phyloP scores from a whole-genome alignment of 768 basidiomycete genomes.

The Pleurotus tuoliensis region DNA sequence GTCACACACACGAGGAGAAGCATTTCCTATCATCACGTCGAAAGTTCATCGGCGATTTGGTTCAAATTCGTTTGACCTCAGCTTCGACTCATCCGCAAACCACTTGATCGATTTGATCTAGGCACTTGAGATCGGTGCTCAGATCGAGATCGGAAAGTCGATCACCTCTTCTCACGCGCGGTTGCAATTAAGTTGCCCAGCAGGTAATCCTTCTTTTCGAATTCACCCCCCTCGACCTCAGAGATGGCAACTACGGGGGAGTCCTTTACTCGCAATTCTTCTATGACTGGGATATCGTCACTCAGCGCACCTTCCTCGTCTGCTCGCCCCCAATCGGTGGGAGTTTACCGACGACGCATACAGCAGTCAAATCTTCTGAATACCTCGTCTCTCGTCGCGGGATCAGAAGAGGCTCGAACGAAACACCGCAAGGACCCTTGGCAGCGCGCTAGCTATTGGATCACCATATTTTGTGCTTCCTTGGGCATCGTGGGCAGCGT shows the following conservation, averaged over 20 bases:
- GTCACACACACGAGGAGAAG: neutral
- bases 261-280: neutral
- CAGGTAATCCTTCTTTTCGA: too few relatives aligned
- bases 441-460: slow-evolving; percentile 7
- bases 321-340: neutral
- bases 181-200: neutral
- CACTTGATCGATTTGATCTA: slow-evolving; percentile 1
- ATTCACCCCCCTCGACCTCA: neutral
- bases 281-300: neutral
- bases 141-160: neutral
- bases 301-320: neutral
- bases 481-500: slow-evolving; percentile 1
- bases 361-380: neutral
- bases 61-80: too few relatives aligned
- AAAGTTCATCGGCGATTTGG: too few relatives aligned
- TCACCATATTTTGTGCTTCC: neutral
- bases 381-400: neutral
- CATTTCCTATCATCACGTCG: neutral
- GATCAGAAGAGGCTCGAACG: neutral
- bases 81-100: too few relatives aligned
- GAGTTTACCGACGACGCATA: slow-evolving; percentile 1
- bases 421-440: slow-evolving; percentile 5
- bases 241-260: neutral
- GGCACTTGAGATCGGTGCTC: neutral
- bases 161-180: neutral